phyloP scores from a whole-genome alignment of 2,329 filamentous ascomycete genomes.

The Fonsecaea multimorphosa region DNA sequence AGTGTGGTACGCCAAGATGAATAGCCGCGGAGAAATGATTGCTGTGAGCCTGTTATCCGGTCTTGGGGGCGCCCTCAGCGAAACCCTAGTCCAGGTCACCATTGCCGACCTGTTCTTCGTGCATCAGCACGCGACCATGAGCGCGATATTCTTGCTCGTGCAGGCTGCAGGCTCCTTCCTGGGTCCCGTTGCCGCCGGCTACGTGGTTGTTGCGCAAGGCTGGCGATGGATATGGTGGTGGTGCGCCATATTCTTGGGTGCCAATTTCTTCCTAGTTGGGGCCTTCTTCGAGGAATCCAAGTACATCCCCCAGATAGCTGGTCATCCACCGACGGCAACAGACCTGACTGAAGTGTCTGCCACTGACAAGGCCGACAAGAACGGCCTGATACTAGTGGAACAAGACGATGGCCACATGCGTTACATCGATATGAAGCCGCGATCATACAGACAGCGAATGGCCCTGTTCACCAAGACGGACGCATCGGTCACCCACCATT shows the following conservation, averaged over 20 bases:
- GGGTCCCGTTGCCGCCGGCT: constrained; percentile 44
- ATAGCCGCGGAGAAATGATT: constrained; percentile 49
- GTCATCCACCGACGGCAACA: no score
- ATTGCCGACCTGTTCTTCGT: constrained; percentile 55
- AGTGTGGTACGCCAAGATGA: constrained; percentile 51
- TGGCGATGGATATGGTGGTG: constrained; percentile 49
- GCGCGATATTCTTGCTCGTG: constrained; percentile 54
- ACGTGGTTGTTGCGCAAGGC: constrained; percentile 43
- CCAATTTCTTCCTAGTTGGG: constrained; percentile 44
- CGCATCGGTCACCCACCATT: constrained; percentile 40
- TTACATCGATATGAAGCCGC: constrained; percentile 37
- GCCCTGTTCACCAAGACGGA: constrained; percentile 41
- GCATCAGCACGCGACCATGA: constrained; percentile 57
- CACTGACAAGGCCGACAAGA: constrained; percentile 20
- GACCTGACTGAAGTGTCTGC: no score
- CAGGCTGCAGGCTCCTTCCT: constrained; percentile 48
- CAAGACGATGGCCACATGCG: neutral
- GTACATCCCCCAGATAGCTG: constrained; percentile 33
- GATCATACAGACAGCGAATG: constrained; percentile 42
- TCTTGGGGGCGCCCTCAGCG: constrained; percentile 49
- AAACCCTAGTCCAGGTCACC: constrained; percentile 52
- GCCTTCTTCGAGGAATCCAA: constrained; percentile 50
- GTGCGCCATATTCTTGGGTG: constrained; percentile 43
- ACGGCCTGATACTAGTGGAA: neutral
- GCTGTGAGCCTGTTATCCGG: constrained; percentile 51